Percentiles rank a stretch among this genome's conserved stretches.
Conservation (phyloP, 2,329 filamentous ascomycete genomes). For the Dactylellina leptospora region DNA sequence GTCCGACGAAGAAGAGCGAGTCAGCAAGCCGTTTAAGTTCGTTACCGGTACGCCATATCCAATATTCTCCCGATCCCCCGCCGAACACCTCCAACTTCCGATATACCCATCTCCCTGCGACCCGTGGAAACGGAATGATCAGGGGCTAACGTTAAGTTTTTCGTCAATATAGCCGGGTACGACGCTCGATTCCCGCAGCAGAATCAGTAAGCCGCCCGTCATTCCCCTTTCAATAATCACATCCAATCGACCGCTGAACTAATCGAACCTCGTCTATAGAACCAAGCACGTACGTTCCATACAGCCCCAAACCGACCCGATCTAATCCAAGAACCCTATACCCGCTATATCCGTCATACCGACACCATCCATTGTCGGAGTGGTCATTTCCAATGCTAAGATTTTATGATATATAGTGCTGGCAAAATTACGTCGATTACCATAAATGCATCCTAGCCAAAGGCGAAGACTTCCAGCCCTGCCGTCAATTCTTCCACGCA, state of each 20-base stretch:
- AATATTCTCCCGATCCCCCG: conserved; percentile 52
- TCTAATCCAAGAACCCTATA: too few species aligned
- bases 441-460: conserved; percentile 99
- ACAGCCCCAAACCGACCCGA: not conserved
- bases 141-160: conserved; percentile 46
- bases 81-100: conserved; percentile 26
- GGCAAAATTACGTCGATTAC: conserved; percentile 99
- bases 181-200: conserved; percentile 98
- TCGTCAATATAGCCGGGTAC: conserved; percentile 73
- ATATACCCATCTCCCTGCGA: not conserved
- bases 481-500: conserved; percentile 84
- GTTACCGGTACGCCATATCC: conserved; percentile 81
- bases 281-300: conserved; percentile 56
- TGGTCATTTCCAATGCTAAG: too few species aligned
- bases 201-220: conserved; percentile 72
- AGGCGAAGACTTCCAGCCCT: conserved; percentile 60
- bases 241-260: not conserved
- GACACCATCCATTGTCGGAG: too few species aligned
- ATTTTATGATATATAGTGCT: conserved; percentile 83
- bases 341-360: too few species aligned
- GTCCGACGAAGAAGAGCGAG: conserved; percentile 80
- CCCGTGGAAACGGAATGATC: not conserved
- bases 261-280: too few species aligned
- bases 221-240: not conserved
- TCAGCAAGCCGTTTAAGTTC: conserved; percentile 99